Evolutionary conservation across 345 rosid genomes (phyloP).

Genomic region (Barbarea vulgaris): DNA sequence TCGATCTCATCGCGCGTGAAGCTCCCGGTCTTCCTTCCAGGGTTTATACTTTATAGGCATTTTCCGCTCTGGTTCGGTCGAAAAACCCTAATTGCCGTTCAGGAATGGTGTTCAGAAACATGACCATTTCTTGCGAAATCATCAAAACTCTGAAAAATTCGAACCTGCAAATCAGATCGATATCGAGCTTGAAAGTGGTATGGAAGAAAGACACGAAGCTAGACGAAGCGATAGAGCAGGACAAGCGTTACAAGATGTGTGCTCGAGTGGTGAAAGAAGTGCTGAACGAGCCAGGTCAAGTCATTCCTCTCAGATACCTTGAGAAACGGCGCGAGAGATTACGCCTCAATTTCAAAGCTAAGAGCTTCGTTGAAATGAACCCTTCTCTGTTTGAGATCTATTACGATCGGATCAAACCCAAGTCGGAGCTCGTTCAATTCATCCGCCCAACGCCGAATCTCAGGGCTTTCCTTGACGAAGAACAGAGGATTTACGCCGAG

Average conservation of each 20-base stretch:
- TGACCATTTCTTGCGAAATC: slow-evolving; percentile 23
- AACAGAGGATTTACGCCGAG: slow-evolving; percentile 49
- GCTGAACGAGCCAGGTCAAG: slow-evolving; percentile 78
- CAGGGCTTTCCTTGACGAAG: slow-evolving; percentile 65
- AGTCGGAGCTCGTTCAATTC: slow-evolving; percentile 57
- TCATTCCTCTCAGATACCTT: slow-evolving; percentile 70
- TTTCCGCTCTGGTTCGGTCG: background rate
- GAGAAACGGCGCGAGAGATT: slow-evolving; percentile 78
- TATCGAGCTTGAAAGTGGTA: slow-evolving; percentile 79
- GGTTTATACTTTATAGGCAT: slow-evolving; percentile 17
- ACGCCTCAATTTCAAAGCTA: slow-evolving; percentile 53
- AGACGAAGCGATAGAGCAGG: slow-evolving; percentile 72
- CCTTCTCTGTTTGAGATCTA: slow-evolving; percentile 65
- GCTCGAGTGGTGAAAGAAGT: slow-evolving; percentile 77
- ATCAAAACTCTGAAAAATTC: slow-evolving; percentile 28
- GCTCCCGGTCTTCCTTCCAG: background rate
- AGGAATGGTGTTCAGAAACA: slow-evolving; percentile 31
- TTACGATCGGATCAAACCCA: slow-evolving; percentile 67
- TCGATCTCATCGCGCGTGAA: background rate
- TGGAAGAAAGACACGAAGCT: slow-evolving; percentile 78
- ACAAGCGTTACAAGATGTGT: slow-evolving; percentile 63
- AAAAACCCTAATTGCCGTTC: slow-evolving; percentile 21
- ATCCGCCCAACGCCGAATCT: slow-evolving; percentile 58
- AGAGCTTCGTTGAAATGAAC: slow-evolving; percentile 56
- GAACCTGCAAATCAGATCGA: slow-evolving; percentile 34